Conservation (phyloP, 805 yeast genomes). For the Blastobotrys peoriensis region DNA sequence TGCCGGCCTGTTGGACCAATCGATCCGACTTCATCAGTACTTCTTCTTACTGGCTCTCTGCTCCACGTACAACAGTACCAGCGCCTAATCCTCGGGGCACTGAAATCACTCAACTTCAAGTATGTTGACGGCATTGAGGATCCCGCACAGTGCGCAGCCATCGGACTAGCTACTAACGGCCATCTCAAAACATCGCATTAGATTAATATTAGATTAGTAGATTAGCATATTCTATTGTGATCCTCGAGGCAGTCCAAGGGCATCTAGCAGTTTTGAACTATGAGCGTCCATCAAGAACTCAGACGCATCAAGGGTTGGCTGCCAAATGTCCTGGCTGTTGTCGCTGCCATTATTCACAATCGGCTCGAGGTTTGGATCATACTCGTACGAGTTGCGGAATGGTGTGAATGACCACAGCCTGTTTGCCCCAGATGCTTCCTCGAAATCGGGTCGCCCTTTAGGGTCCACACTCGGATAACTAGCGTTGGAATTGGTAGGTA, state of each 20-base stretch:
- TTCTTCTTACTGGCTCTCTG: constrained; percentile 18
- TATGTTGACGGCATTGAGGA: constrained; percentile 7
- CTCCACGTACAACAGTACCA: constrained; percentile 4
- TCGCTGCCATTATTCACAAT: not conserved
- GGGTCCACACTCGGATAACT: not conserved
- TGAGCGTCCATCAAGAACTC: constrained; percentile 6
- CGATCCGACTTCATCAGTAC: constrained; percentile 7
- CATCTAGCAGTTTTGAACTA: constrained; percentile 1
- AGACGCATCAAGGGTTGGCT: not conserved
- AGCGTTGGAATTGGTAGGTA: not conserved
- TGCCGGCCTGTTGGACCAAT: constrained; percentile 4
- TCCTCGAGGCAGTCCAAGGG: not conserved
- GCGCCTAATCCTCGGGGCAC: constrained; percentile 5
- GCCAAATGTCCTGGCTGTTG: not conserved
- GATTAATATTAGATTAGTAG: not conserved
- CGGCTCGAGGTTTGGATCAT: not conserved
- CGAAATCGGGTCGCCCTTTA: not conserved
- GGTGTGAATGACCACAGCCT: constrained; percentile 9
- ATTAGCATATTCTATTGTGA: not conserved
- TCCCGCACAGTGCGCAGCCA: constrained; percentile 14
- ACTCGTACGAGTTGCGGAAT: not conserved
- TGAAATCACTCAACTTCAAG: constrained; percentile 6
- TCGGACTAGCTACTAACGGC: constrained; percentile 4
- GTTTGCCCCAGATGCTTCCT: not conserved
- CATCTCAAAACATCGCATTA: not conserved